These are phyloP conservation scores for Cicer bijugum DNA, from an alignment of 306 rosid species.

Conservation along the genomic window DNA sequence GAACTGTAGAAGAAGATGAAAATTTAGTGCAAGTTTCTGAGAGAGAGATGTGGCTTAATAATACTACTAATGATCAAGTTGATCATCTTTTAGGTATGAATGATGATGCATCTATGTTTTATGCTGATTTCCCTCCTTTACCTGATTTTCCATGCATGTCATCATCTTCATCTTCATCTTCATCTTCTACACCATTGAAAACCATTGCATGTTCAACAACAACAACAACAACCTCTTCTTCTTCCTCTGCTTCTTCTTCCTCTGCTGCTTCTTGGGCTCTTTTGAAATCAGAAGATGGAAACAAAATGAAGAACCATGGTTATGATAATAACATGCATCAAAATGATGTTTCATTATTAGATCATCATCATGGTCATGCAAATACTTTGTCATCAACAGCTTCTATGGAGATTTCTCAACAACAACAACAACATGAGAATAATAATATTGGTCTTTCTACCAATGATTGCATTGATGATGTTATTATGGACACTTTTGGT, in stretches of 20 bases:
- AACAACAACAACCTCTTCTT: conserved; percentile 42
- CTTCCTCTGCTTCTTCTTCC: conserved; percentile 65
- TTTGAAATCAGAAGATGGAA: conserved; percentile 57
- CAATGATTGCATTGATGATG: conserved; percentile 66
- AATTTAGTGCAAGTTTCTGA: conserved; percentile 41
- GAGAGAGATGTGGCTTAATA: conserved; percentile 65
- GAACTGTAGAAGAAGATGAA: conserved; percentile 37
- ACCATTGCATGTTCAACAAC: conserved; percentile 44
- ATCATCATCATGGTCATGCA: conserved; percentile 39
- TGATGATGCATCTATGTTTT: conserved; percentile 61
- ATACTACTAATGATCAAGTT: conserved; percentile 43
- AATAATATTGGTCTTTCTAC: neutral
- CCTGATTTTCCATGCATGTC: conserved; percentile 97
- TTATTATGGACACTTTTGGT: conserved; percentile 87
- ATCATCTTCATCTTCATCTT: conserved; percentile 75
- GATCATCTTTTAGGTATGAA: conserved; percentile 56
- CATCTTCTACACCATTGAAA: conserved; percentile 64
- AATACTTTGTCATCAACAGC: conserved; percentile 60
- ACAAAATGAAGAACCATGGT: neutral
- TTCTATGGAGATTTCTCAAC: conserved; percentile 65
- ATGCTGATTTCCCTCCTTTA: conserved; percentile 74
- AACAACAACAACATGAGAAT: neutral
- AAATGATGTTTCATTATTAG: neutral
- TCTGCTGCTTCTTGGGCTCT: conserved; percentile 82
- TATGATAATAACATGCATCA: conserved; percentile 27